Evolutionary conservation across 345 rosid genomes (phyloP).

Genomic region (Gynandropsis gynandra): DNA sequence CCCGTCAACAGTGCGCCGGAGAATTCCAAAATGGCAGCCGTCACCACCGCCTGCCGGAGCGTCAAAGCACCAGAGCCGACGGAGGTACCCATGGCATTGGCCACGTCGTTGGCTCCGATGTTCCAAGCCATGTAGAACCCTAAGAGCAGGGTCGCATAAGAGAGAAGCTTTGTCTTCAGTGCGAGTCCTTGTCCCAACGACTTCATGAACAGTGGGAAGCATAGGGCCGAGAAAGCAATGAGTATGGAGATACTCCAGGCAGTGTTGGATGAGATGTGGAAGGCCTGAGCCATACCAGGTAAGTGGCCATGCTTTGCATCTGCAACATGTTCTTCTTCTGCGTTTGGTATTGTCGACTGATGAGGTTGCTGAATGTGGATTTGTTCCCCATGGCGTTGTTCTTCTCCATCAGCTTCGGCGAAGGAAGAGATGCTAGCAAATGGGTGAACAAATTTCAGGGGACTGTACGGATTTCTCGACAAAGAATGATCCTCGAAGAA

Average conservation of each 20-base stretch:
- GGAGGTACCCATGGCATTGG: slow-evolving; percentile 98
- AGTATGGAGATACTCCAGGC: slow-evolving; percentile 52
- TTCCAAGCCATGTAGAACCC: slow-evolving; percentile 99
- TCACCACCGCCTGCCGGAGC: slow-evolving; percentile 76
- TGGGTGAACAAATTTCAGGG: slow-evolving; percentile 31
- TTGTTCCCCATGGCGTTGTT: slow-evolving; percentile 34
- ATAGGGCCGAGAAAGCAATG: slow-evolving; percentile 68
- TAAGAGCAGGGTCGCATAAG: slow-evolving; percentile 65
- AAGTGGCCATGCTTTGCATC: slow-evolving; percentile 25
- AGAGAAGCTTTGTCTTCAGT: slow-evolving; percentile 56
- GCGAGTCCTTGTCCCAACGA: slow-evolving; percentile 54
- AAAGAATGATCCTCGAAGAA: slow-evolving; percentile 26
- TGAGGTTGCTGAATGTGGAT: slow-evolving; percentile 22
- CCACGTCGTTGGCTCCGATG: slow-evolving; percentile 97
- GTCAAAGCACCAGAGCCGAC: slow-evolving; percentile 87
- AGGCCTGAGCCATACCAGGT: slow-evolving; percentile 80
- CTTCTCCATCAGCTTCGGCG: slow-evolving; percentile 53
- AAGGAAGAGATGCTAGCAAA: slow-evolving; percentile 70
- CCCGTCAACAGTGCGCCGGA: slow-evolving; percentile 96
- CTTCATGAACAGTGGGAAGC: slow-evolving; percentile 67
- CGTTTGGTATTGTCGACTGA: slow-evolving; percentile 17
- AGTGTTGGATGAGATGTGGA: slow-evolving; percentile 63
- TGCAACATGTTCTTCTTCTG: slow-evolving; percentile 18
- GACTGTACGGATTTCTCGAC: slow-evolving; percentile 31
- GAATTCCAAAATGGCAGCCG: slow-evolving; percentile 87